phyloP scores from a whole-genome alignment of 176 grass and related monocot species.

The Microstegium vimineum region DNA sequence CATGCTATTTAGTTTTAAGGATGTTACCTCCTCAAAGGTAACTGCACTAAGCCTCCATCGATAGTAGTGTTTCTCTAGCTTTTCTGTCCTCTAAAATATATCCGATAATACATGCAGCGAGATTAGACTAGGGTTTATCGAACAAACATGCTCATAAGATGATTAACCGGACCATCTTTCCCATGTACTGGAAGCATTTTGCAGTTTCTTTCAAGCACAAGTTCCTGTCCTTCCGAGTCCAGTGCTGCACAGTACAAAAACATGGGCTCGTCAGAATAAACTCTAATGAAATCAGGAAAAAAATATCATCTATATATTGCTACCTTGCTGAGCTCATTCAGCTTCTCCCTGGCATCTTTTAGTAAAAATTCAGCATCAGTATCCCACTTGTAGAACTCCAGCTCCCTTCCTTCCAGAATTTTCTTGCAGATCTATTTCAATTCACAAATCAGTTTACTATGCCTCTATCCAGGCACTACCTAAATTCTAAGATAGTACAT shows the following conservation, averaged over 20 bases:
- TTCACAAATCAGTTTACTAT: conserved; percentile 10
- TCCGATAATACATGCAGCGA: neutral
- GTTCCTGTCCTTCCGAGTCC: conserved; percentile 83
- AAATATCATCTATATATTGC: neutral
- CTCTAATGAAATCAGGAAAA: neutral
- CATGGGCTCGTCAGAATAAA: conserved; percentile 10
- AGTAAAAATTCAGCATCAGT: conserved; percentile 62
- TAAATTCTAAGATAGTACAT: neutral
- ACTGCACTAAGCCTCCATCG: neutral
- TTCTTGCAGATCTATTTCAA: conserved; percentile 54
- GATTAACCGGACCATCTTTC: conserved; percentile 72
- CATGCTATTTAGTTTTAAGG: neutral
- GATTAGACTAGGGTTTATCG: neutral
- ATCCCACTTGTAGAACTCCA: conserved; percentile 93
- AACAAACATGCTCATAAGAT: conserved; percentile 29
- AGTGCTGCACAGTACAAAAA: conserved; percentile 52
- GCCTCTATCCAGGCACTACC: conserved; percentile 6
- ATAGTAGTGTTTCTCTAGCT: neutral
- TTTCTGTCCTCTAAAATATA: neutral
- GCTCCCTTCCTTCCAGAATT: conserved; percentile 66
- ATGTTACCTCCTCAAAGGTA: neutral
- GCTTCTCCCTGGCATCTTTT: conserved; percentile 64
- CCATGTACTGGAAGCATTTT: conserved; percentile 74
- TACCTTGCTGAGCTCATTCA: conserved; percentile 89
- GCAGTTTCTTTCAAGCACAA: conserved; percentile 71